phyloP scores from a whole-genome alignment of 371 early-diverging fungal genomes.

The Haplosporangium sp. region DNA sequence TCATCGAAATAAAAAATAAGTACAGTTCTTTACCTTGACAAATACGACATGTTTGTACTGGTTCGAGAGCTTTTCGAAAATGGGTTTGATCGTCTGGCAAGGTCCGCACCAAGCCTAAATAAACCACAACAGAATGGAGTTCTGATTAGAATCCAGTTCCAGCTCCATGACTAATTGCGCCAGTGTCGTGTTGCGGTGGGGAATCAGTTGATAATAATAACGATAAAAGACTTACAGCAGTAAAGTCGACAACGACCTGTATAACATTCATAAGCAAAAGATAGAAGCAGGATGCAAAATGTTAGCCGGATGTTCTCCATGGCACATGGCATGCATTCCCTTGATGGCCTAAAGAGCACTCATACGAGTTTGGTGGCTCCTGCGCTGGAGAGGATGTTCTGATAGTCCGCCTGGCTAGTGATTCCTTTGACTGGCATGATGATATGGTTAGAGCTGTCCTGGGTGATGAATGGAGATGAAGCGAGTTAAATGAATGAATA shows the following conservation, averaged over 20 bases:
- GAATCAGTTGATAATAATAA: too few relatives aligned
- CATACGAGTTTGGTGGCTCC: conserved; percentile 42
- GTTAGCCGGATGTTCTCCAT: too few relatives aligned
- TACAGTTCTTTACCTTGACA: conserved; percentile 59
- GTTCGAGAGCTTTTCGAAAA: conserved; percentile 64
- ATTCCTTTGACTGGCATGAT: conserved; percentile 48
- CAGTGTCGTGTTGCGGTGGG: too few relatives aligned
- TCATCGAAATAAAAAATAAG: neutral
- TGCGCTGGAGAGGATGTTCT: conserved; percentile 36
- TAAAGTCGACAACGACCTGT: conserved; percentile 67
- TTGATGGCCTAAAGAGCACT: too few relatives aligned
- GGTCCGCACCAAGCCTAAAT: conserved; percentile 61
- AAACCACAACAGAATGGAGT: neutral
- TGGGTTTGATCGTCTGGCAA: conserved; percentile 69
- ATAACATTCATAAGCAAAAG: neutral
- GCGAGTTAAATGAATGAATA: neutral
- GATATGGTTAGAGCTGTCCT: neutral
- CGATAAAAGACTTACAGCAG: conserved; percentile 52
- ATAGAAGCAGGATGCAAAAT: neutral
- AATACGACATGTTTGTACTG: conserved; percentile 66
- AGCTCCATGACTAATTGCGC: neutral
- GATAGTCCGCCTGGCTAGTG: conserved; percentile 45
- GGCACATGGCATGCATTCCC: too few relatives aligned
- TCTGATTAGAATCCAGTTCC: neutral
- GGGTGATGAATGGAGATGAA: neutral